Base-by-base conservation (phyloP, 2,329 filamentous ascomycete species). In the Neurospora sp. region DNA sequence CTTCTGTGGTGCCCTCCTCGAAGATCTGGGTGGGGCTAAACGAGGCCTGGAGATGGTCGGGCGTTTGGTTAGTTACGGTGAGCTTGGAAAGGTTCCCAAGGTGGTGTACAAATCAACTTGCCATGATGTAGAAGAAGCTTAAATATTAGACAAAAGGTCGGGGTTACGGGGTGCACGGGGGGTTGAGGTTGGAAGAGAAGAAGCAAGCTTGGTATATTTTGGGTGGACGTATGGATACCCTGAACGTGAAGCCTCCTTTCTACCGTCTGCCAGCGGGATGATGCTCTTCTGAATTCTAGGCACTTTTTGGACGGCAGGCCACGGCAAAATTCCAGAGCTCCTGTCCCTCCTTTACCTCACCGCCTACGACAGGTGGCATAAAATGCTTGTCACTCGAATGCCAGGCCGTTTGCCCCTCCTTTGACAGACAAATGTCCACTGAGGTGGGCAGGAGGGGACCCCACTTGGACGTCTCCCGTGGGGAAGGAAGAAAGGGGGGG, bases 1-100 rank as follows among this genome's bases (percentile, higher is more conserved):
- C 95, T 83, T 98, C 93, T 70, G 91, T 96, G 75, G 96, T 96
- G 80, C 96, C 94, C 82, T 97, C 93, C 78, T 93, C 92, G 83
- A 98, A 98, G 85, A 98, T 98, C 83, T 98, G 95, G 73, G 93
- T 97, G 78, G 95, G 94, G 83, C 93, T 96, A 81, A 90, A 90
- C 76, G 88, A 90, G 75, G 82, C 79, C 83, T 83, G 75, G 52
- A 62, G 12, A 62, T 62, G 52, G 23, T 73, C 71, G 8, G 66
- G 38, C 57, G 33, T n/a, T 37, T 62, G 52, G 66, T 70, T 52
- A 71, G 72, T 67, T 37, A 68, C 52, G 52, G 52, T 62, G 52
- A 62, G 52, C 52, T 62, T 28, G 52, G 52, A 62, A 28, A 33
- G 52, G 15, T 62, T 17, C 52, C 52, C 52, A 62, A 62, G 12